Conservation (phyloP, 106 monocot species). For the Ottelia alismoides region DNA sequence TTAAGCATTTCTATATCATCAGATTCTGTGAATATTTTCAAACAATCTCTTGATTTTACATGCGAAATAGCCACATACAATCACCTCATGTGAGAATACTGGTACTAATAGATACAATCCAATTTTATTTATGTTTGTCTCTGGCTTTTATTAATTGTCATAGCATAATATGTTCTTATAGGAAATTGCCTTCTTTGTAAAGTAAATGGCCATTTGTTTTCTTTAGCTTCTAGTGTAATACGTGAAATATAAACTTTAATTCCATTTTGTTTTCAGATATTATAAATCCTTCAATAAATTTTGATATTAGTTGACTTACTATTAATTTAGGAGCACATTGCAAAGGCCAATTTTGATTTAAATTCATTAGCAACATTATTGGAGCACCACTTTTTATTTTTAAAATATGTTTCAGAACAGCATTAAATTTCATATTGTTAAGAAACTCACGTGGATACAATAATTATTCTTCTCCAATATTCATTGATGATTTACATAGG, state of each 20-base stretch:
- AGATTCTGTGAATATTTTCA: too few relatives aligned
- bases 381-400: conserved; percentile 7
- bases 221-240: not conserved
- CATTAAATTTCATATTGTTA: too few relatives aligned
- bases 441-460: too few relatives aligned
- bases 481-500: too few relatives aligned
- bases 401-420: too few relatives aligned
- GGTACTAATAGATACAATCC: conserved; percentile 3
- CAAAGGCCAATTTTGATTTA: not conserved
- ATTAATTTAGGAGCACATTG: conserved; percentile 8
- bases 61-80: conserved; percentile 9
- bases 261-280: not conserved
- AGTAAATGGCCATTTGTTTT: conserved; percentile 8
- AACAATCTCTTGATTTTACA: too few relatives aligned
- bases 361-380: conserved; percentile 5
- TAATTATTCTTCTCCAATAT: too few relatives aligned
- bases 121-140: conserved; percentile 4
- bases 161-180: not conserved
- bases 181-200: conserved; percentile 6
- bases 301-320: not conserved
- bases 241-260: not conserved
- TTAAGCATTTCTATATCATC: too few relatives aligned
- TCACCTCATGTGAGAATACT: conserved; percentile 5
- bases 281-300: not conserved
- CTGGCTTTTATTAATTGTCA: conserved; percentile 15